Evolutionary conservation across 352 stramenopile genomes (phyloP).

Genomic region (Globisporangium uncinulatum): DNA sequence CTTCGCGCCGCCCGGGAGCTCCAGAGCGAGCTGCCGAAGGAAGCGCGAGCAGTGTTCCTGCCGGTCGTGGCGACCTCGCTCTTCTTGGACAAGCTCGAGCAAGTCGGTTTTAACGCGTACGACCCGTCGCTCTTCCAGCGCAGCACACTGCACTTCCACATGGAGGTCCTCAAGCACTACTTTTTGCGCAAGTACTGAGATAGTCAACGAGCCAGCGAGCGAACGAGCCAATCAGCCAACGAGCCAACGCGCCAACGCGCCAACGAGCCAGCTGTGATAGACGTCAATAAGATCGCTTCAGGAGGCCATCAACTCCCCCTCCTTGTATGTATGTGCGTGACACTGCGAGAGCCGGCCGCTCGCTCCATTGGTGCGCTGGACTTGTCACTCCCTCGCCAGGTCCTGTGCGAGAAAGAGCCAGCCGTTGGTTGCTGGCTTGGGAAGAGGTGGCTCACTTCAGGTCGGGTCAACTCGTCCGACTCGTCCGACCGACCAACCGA

Average conservation of each 20-base stretch:
- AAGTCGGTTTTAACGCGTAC: slow-evolving; percentile 80
- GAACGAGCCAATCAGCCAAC: not conserved
- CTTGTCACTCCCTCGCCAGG: not conserved
- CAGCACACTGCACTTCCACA: slow-evolving; percentile 57
- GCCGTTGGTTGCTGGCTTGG: not conserved
- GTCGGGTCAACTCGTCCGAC: too few species aligned
- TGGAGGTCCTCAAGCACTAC: slow-evolving; percentile 64
- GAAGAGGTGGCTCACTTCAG: too few species aligned
- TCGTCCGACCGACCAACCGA: not conserved
- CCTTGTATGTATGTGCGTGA: slow-evolving; percentile 1
- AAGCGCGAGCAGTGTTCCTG: slow-evolving; percentile 59
- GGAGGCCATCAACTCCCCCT: not conserved
- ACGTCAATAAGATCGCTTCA: not conserved
- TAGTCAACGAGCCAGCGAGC: not conserved
- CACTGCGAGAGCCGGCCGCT: not conserved
- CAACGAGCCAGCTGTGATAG: not conserved
- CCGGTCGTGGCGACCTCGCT: slow-evolving; percentile 54
- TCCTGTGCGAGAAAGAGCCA: not conserved
- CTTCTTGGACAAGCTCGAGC: slow-evolving; percentile 66
- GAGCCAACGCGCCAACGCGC: not conserved
- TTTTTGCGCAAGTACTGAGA: slow-evolving; percentile 73
- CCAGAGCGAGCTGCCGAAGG: slow-evolving; percentile 38
- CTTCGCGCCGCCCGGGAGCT: slow-evolving; percentile 65
- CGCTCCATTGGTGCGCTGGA: not conserved
- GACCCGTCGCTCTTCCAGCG: slow-evolving; percentile 41